Evolutionary conservation across 2,329 filamentous ascomycete genomes (phyloP), one percentile per base, ranked within the genome.

Genomic region (Monilinia aucupariae): DNA sequence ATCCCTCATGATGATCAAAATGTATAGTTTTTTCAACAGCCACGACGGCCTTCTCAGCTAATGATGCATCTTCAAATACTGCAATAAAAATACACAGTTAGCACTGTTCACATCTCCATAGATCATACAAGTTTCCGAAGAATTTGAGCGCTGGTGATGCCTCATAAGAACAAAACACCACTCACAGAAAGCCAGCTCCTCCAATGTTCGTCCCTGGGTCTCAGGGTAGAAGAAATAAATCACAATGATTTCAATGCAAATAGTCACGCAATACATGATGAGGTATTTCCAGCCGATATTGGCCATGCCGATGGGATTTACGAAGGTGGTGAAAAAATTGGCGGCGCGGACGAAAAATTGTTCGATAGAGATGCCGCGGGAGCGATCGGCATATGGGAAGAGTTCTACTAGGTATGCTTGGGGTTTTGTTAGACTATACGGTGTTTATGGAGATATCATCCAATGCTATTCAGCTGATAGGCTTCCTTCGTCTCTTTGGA

Each of bases 391-490:
- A 68, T 82, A 87, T 0, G 84, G 84, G 75, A 83, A 85, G 0
- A 86, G 73, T 66, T 86, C 84, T 27, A 85, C 75, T 5, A 85
- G 76, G 72, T 82, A 85, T 17, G 82, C 75, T n/a, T 78, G 60
- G 20, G 9, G 52, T 17, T 3, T 43, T 43, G 39, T 43, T 43
- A 43, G 39, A 37, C 10, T 37, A 37, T 37, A 12, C 10, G 10
- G 34, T 37, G 10, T 2, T 37, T 9, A 37, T 12, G 10, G 34
- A 13, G 2, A 13, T 37, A 13, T 37, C 34, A 37, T 37, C 34
- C 10, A 37, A 37, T 12, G 13, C 10, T 37, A 37, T 37, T 37
- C 10, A 13, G 34, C 13, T 37, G 34, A 37, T 37, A 37, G 34
- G 34, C 34, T 37, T 37, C 34, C 34, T 37, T 37, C 10, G 3